Evolutionary conservation across 495 filamentous ascomycete genomes (phyloP).

Genomic region (Tuber brumale): DNA sequence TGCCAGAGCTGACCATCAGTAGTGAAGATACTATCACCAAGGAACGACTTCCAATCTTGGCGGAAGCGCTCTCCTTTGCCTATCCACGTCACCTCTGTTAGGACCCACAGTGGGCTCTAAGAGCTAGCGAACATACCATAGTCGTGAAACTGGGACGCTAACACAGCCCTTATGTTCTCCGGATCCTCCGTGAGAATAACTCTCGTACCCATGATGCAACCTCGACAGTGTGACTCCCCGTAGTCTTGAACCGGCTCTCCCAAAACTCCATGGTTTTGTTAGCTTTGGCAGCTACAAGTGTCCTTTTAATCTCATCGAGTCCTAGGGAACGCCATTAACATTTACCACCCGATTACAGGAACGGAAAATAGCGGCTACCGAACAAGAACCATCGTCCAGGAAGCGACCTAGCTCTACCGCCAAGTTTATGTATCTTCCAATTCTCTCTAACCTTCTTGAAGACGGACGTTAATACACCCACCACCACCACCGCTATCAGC

Average conservation of each 20-base stretch:
- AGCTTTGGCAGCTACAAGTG: conserved; percentile 48
- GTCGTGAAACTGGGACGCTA: conserved; percentile 70
- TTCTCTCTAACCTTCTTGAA: conserved; percentile 42
- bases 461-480: conserved; percentile 9
- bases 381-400: neutral
- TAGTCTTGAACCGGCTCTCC: conserved; percentile 47
- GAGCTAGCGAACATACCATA: conserved; percentile 43
- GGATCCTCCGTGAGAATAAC: conserved; percentile 60
- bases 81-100: conserved; percentile 53
- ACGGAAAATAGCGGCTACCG: neutral
- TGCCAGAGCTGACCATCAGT: conserved; percentile 74
- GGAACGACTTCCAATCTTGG: conserved; percentile 61
- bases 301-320: conserved; percentile 55
- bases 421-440: conserved; percentile 46
- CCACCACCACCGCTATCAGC: conserved; percentile 13
- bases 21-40: conserved; percentile 73
- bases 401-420: conserved; percentile 40
- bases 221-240: conserved; percentile 55
- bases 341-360: neutral
- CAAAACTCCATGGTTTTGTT: conserved; percentile 58
- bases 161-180: conserved; percentile 64
- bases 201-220: conserved; percentile 51
- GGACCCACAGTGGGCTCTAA: neutral
- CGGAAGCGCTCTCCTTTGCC: conserved; percentile 68
- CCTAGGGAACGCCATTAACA: conserved; percentile 45